Conservation (phyloP, 2,329 filamentous ascomycete genomes). For the Talaromyces sp. region DNA sequence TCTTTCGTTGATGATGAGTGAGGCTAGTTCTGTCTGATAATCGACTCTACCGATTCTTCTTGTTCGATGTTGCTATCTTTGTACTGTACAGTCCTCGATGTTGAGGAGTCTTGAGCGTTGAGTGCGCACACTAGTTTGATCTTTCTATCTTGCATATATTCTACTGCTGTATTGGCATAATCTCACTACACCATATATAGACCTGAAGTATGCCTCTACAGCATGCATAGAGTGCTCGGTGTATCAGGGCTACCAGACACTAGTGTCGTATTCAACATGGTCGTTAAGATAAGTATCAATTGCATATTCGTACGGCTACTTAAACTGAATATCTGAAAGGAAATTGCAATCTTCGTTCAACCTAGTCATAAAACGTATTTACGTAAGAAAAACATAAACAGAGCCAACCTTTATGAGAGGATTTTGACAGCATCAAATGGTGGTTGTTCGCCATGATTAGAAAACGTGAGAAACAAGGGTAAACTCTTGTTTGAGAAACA, state of each 20-base stretch:
- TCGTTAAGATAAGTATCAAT: too few species aligned
- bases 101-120: neutral
- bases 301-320: neutral
- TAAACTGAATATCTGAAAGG: neutral
- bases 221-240: too few species aligned
- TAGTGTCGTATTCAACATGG: too few species aligned
- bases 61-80: neutral
- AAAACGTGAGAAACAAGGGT: neutral
- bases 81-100: neutral
- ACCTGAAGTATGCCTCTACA: neutral
- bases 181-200: neutral
- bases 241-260: too few species aligned
- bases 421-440: neutral
- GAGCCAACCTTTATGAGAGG: neutral
- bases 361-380: conserved; percentile 7
- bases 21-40: conserved; percentile 11
- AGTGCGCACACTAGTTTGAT: neutral
- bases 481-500: neutral
- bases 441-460: neutral
- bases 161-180: neutral
- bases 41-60: neutral
- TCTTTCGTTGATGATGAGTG: conserved; percentile 87
- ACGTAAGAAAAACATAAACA: conserved; percentile 6
- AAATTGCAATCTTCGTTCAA: neutral
- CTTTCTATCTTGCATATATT: neutral